Evolutionary conservation across 2,329 filamentous ascomycete species (phyloP), one percentile per base, ranked within the genome.

Genomic region (Arthrobotrys sinensis): DNA sequence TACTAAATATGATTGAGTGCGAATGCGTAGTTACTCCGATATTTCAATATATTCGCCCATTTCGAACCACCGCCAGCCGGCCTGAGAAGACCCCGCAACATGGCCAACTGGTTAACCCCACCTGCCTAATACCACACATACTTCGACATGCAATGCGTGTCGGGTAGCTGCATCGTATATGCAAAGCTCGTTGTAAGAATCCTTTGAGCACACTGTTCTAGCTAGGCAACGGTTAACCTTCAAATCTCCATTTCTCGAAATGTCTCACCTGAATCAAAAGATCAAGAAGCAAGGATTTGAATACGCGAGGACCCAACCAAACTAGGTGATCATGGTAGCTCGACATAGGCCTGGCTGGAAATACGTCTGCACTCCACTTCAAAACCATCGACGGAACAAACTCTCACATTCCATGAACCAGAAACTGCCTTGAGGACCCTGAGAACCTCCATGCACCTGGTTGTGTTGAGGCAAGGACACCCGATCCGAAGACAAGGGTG

Each of bases 241-340:
- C 24, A 24, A 40, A 45, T 6, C 12, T 34, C n/a, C 53, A 67
- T 28, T 28, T 28, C 24, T 28, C 24, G 24, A 34, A 55, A 67
- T 75, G 70, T 75, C 53, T 75, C 36, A 75, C 70, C 52, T 75
- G 52, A 68, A 67, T 75, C 70, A 75, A 68, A 70, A 55, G 48
- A 64, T 46, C 55, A 28, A 53, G 52, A n/a, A 11, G n/a, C 55
- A 24, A 40, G 63, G 70, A 75, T 75, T 32, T 63, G 12, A 28
- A 28, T 19, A 45, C 32, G 52, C 63, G 70, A 62, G 53, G 10
- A 68, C 68, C 34, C 53, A 50, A 50, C 62, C 10, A 32, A 14
- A 38, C 52, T n/a, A 57, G n/a, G n/a, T 40, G 52, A 38, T 40
- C 34, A 40, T 32, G 14, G 28, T 21, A 38, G 52, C 19, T 19